Percentiles rank a stretch among this genome's conserved stretches.
These are phyloP conservation scores for Aspergillus biplanus DNA, from an alignment of 495 filamentous ascomycete species.

Conservation along the genomic window DNA sequence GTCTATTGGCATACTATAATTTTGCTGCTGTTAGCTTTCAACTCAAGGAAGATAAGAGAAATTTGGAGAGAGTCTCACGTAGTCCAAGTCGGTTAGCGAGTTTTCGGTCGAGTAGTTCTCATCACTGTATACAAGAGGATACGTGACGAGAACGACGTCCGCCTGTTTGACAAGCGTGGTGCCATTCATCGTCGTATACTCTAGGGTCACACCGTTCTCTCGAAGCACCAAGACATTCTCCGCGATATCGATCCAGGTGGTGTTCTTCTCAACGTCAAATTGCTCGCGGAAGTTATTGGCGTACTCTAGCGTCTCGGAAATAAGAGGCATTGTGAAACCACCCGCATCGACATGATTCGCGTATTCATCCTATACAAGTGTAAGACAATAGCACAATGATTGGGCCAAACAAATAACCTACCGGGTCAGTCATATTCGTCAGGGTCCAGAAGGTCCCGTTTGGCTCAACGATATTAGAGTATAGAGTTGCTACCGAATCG, in stretches of 20 bases:
- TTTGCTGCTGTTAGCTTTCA: not conserved
- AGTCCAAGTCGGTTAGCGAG: slow-evolving; percentile 60
- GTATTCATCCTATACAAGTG: slow-evolving; percentile 61
- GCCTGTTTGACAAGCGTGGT: slow-evolving; percentile 66
- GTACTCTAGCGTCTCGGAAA: slow-evolving; percentile 57
- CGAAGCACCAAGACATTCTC: slow-evolving; percentile 56
- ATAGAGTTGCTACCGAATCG: slow-evolving; percentile 60
- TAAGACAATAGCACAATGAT: not conserved
- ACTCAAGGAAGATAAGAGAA: not conserved
- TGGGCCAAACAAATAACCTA: slow-evolving; percentile 27
- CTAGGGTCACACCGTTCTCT: slow-evolving; percentile 67
- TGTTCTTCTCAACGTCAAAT: slow-evolving; percentile 55
- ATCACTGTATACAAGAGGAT: slow-evolving; percentile 54
- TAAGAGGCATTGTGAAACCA: slow-evolving; percentile 72
- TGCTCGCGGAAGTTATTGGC: slow-evolving; percentile 61
- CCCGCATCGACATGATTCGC: slow-evolving; percentile 73
- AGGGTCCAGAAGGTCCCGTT: slow-evolving; percentile 57
- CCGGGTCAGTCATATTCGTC: slow-evolving; percentile 79
- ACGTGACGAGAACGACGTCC: slow-evolving; percentile 64
- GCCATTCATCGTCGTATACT: slow-evolving; percentile 71
- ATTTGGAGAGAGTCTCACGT: slow-evolving; percentile 39
- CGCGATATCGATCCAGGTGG: slow-evolving; percentile 57
- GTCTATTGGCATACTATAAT: slow-evolving; percentile 60
- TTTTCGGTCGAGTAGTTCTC: slow-evolving; percentile 56
- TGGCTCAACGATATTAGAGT: slow-evolving; percentile 54